Evolutionary conservation across 2,329 filamentous ascomycete genomes (phyloP), one percentile per base, ranked within the genome.

Genomic region (Colletotrichum noveboracense): DNA sequence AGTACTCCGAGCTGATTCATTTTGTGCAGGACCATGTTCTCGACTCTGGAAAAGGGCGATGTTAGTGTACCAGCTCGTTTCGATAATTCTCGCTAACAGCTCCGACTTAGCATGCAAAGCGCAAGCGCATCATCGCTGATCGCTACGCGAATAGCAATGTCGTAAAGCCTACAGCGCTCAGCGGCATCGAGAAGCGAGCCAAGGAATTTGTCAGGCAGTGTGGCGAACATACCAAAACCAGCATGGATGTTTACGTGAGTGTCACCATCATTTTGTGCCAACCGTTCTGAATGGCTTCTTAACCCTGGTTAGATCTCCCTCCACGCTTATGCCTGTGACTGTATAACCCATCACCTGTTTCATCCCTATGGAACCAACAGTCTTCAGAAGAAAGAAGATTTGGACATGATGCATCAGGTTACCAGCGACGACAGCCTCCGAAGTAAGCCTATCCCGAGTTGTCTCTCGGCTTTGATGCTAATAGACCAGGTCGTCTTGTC

Each of bases 61-160:
- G 89, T 90, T 77, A 83, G 88, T 80, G 8, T 6, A 9, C 12
- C 21, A 28, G n/a, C 18, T 7, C 26, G 7, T 1, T 13, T 34
- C 18, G 13, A 7, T 7, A 28, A 13, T n/a, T 3, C 7, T 10
- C 13, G 32, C 24, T 68, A n/a, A 68, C 24, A 3, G 14, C 16
- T 21, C 16, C n/a, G 12, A 1, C 10, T 6, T 7, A 93, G 90
- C 93, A 94, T 80, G 90, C 89, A 30, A 90, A 88, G 76, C 88
- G 91, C 74, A 93, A 92, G 80, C 88, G 92, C 28, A 85, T 93
- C 62, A 86, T 94, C 58, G 92, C 92, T 1, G 91, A 93, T 79
- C 88, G 92, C 32, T 94, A 94, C 81, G 91, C 93, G 30, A 94
- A 94, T 82, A 91, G 89, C 68, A 94, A 93, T 79, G 85, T 94